Conservation (phyloP, 148 eudicot species). For the Chenopodium album region DNA sequence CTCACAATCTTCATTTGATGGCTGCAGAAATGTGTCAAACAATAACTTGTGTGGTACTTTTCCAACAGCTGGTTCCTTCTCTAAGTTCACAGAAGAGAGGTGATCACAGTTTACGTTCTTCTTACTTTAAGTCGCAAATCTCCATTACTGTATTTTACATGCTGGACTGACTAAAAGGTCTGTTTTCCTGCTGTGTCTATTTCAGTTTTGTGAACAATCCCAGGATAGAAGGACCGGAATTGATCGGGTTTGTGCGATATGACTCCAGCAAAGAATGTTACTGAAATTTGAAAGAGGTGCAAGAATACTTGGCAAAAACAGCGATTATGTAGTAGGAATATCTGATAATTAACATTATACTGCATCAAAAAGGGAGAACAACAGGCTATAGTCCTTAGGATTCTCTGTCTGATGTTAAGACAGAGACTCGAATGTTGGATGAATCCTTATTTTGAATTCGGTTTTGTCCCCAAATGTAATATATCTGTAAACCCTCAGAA, state of each 20-base stretch:
- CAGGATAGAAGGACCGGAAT: conserved; percentile 76
- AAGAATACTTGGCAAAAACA: not conserved
- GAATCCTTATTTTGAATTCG: conserved; percentile 2
- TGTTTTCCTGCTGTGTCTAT: not conserved
- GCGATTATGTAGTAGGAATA: conserved; percentile 14
- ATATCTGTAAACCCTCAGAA: not conserved
- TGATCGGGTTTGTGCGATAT: conserved; percentile 67
- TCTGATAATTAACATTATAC: conserved; percentile 15
- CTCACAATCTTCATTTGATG: not conserved
- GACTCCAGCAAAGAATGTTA: conserved; percentile 53
- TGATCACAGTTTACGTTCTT: conserved; percentile 13
- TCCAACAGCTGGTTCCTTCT: conserved; percentile 66
- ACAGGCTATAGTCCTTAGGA: not conserved
- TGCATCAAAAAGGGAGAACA: conserved; percentile 3
- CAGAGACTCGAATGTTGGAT: conserved; percentile 8
- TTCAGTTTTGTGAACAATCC: conserved; percentile 69
- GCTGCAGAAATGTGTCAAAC: conserved; percentile 65
- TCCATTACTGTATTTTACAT: not conserved
- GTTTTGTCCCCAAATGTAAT: conserved; percentile 9
- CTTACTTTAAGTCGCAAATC: not conserved
- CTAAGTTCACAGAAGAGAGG: conserved; percentile 79
- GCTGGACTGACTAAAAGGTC: not conserved
- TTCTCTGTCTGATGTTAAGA: not conserved
- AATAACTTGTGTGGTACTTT: conserved; percentile 76
- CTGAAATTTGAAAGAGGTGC: conserved; percentile 22